Conservation (phyloP, 1,139 yeast species). For the Hemisphaericaspora xylanilytica region DNA sequence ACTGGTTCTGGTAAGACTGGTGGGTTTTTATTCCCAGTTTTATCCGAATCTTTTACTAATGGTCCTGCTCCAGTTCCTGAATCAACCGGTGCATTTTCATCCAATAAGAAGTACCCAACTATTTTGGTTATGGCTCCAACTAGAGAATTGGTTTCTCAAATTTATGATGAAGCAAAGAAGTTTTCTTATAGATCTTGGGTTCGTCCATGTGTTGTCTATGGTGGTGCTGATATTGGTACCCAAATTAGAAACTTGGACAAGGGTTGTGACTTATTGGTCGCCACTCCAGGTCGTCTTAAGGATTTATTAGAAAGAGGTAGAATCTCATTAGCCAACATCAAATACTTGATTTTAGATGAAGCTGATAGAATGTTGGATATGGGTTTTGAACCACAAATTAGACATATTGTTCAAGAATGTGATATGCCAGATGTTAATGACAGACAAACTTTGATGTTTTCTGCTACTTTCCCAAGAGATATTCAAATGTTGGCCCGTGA, state of each 20-base stretch:
- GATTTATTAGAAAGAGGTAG: constrained; percentile 94
- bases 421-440: constrained; percentile 91
- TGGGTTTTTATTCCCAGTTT: constrained; percentile 97
- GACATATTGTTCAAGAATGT: constrained; percentile 96
- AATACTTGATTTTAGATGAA: constrained; percentile 93
- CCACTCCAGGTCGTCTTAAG: constrained; percentile 98
- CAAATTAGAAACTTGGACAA: constrained; percentile 88
- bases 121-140: constrained; percentile 97
- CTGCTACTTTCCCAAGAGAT: constrained; percentile 98
- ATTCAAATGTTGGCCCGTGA: constrained; percentile 97
- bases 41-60: constrained; percentile 81
- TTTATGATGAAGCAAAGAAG: constrained; percentile 92
- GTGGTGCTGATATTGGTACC: constrained; percentile 91
- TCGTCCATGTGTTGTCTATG: constrained; percentile 92
- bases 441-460: constrained; percentile 97
- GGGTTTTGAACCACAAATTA: constrained; percentile 99
- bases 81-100: constrained; percentile 54
- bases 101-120: constrained; percentile 87
- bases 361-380: constrained; percentile 99
- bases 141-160: constrained; percentile 97
- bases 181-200: constrained; percentile 99
- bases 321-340: constrained; percentile 84
- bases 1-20: constrained; percentile 99
- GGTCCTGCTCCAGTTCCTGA: constrained; percentile 79
- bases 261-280: constrained; percentile 95